Conservation (phyloP, 2,329 filamentous ascomycete species). For the Ceratocystis destructans region DNA sequence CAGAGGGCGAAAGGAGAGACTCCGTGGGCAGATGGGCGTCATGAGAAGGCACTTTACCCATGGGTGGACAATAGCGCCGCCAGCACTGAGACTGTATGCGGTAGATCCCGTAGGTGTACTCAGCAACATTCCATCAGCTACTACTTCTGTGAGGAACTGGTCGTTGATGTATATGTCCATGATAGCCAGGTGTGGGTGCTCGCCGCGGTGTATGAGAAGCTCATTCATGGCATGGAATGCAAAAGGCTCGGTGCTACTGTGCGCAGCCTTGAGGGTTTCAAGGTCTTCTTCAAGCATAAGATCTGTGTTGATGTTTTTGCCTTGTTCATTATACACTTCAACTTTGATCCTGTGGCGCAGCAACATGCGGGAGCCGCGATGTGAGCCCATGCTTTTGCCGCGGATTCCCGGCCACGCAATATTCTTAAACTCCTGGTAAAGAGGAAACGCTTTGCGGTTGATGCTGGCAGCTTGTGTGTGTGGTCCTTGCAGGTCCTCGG, state of each 20-base stretch:
- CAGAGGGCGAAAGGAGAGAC: constrained; percentile 79
- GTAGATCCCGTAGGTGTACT: constrained; percentile 91
- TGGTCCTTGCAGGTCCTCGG: constrained; percentile 31
- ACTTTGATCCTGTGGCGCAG: constrained; percentile 79
- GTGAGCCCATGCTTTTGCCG: constrained; percentile 67
- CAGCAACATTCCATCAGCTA: constrained; percentile 88
- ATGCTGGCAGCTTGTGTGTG: constrained; percentile 28
- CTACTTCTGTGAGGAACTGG: constrained; percentile 80
- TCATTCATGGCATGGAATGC: constrained; percentile 73
- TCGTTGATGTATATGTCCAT: constrained; percentile 85
- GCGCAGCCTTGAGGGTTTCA: background rate
- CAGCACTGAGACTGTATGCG: constrained; percentile 85
- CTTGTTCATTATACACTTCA: constrained; percentile 61
- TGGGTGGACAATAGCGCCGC: constrained; percentile 87
- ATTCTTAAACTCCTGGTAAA: constrained; percentile 6
- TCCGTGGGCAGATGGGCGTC: constrained; percentile 87
- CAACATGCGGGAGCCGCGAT: constrained; percentile 64
- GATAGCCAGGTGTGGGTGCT: constrained; percentile 77
- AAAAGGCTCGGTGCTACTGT: constrained; percentile 20
- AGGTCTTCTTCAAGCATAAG: constrained; percentile 32
- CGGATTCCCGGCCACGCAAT: constrained; percentile 53
- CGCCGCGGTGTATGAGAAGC: constrained; percentile 81
- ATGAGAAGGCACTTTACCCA: constrained; percentile 77
- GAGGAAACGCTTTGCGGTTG: constrained; percentile 19
- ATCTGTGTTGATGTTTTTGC: constrained; percentile 42